Evolutionary conservation across 2,329 filamentous ascomycete species (phyloP), one percentile per base, ranked within the genome.

Genomic region (Diaporthe vexans): DNA sequence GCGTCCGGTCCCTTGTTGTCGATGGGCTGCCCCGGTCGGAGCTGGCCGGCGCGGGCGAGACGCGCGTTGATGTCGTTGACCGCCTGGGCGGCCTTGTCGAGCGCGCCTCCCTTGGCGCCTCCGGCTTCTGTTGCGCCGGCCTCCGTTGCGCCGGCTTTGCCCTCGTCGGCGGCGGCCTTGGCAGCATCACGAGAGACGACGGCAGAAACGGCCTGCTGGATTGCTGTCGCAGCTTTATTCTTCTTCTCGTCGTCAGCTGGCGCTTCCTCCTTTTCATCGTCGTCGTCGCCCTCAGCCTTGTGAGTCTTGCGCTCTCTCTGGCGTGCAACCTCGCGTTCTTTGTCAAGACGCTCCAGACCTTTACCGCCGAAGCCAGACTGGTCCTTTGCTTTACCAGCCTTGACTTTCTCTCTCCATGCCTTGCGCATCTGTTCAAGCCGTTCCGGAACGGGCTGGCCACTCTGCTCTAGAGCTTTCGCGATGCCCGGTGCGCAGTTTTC

Each of bases 1-100:
- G 97, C 97, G 83, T 99, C 97, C 0, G 97, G 97, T 0, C 97
- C 97, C 84, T 98, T 98, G 86, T 99, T 99, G 86, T 99, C 97
- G 81, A 98, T 97, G 10, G 97, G 95, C 76, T 97, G 95, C 19
- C 97, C 97, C 5, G 94, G 93, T 75, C 97, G 93, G 79, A 98
- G 92, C 81, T 97, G 94, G 48, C 95, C 95, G 46, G 95, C 94
- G 79, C 95, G 94, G 80, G 94, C 96, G 52, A 99, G 89, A 77
- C 97, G 95, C 76, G 92, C 93, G 83, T 98, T 95, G 85, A 99
- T 98, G 82, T 93, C 94, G 78, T 93, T 95, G 78, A 97, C 95
- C 7, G 96, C 96, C n/a, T 94, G 94, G 75, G 93, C 93, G 74
- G 97, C 96, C 86, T 94, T 94, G 84, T 97, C 95, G 76, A 97